Base-by-base conservation (phyloP, 2,329 filamentous ascomycete genomes). In the Lasiodiplodia hormozganensis region DNA sequence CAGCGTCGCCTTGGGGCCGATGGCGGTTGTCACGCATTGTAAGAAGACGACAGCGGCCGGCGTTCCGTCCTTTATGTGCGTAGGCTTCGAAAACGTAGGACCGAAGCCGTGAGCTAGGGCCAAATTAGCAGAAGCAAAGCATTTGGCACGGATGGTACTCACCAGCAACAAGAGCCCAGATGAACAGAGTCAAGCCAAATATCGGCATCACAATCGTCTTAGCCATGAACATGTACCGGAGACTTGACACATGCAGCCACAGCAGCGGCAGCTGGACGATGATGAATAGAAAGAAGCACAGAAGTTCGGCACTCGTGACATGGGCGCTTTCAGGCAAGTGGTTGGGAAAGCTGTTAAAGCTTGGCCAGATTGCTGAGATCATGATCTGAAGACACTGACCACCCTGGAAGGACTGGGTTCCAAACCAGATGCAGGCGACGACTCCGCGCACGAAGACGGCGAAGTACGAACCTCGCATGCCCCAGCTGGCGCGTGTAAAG, bases 61-160 rank as follows among this genome's bases (percentile, higher is more conserved):
- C 3, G 66, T 71, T 11, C 70, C 71, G 23, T 70, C 65, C 8
- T 67, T 66, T 28, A 73, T 71, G 2, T 62, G 51, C 2, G 71
- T 73, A 16, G 73, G 73, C 43, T 71, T 70, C 6, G 70, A 72
- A n/a, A 78, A 69, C 2, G 77, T 71, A n/a, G 74, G 75, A 6
- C 76, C 76, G 25, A 67, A 67, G 36, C 65, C 65, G 14, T 60
- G 53, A 60, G 65, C 65, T 66, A 21, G 16, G 2, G 2, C 16
- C 14, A 16, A 31, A 5, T 28, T n/a, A 52, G 47, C 28, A 21
- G 40, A n/a, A 51, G 28, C 43, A 23, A 38, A 11, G 12, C 16
- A 16, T 52, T 31, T 34, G 25, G 28, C 10, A 28, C 34, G 25
- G 11, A 49, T 23, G 62, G 4, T n/a, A 36, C 62, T 31, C 21